These are phyloP conservation scores for Cyclotella distinguenda DNA, from an alignment of 108 stramenopile genomes.

Conservation along the genomic window DNA sequence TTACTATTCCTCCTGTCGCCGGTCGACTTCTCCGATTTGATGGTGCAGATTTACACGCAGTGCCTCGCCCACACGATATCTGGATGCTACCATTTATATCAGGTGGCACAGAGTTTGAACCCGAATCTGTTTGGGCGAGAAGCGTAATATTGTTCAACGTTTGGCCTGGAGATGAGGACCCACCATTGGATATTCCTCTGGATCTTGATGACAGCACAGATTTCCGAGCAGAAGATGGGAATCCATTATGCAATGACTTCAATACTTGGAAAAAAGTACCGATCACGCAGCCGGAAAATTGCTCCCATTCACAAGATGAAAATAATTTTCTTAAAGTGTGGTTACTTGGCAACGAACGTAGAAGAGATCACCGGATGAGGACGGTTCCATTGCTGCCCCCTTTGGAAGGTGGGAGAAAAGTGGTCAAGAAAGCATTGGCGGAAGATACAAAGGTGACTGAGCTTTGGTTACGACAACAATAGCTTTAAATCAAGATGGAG, in stretches of 20 bases:
- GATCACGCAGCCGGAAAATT: neutral
- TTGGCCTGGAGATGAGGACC: constrained; percentile 55
- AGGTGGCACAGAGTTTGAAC: constrained; percentile 48
- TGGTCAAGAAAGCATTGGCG: constrained; percentile 24
- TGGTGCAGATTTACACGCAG: constrained; percentile 72
- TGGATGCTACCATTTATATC: constrained; percentile 68
- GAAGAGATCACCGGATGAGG: constrained; percentile 54
- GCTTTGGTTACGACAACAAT: constrained; percentile 27
- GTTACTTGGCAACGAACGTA: constrained; percentile 64
- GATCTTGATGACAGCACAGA: constrained; percentile 16
- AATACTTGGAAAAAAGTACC: constrained; percentile 22
- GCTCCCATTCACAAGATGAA: neutral
- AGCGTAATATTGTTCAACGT: constrained; percentile 81
- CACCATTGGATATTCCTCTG: constrained; percentile 60
- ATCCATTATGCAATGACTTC: constrained; percentile 24
- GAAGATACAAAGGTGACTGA: constrained; percentile 33
- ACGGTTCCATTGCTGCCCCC: constrained; percentile 46
- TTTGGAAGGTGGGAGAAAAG: constrained; percentile 24
- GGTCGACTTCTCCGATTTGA: constrained; percentile 73
- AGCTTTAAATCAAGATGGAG: no score
- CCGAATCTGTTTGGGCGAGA: constrained; percentile 61
- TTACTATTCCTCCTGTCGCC: constrained; percentile 60
- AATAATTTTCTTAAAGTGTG: constrained; percentile 64
- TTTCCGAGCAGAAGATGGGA: neutral
- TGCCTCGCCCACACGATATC: constrained; percentile 69